Conservation (phyloP, 2,329 filamentous ascomycete genomes). For the Waltergamsia citrina region DNA sequence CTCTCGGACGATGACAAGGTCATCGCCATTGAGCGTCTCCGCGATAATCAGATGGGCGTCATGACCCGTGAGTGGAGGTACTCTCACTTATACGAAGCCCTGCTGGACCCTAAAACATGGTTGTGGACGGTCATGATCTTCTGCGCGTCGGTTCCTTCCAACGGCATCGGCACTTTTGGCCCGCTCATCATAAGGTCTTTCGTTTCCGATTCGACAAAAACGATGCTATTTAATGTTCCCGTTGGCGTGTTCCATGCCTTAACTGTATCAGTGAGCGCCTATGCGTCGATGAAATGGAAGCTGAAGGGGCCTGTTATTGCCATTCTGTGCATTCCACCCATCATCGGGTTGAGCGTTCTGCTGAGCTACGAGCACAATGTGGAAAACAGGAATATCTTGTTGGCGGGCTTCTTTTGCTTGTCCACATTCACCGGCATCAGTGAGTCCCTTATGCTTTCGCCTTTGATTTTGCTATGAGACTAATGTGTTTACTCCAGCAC, state of each 20-base stretch:
- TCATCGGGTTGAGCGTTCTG: constrained; percentile 45
- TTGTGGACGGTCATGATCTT: constrained; percentile 46
- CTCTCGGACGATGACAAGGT: constrained; percentile 40
- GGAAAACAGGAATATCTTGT: constrained; percentile 35
- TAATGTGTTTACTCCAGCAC: constrained; percentile 24
- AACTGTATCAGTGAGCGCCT: constrained; percentile 32
- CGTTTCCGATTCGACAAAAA: constrained; percentile 44
- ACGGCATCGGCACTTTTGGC: constrained; percentile 49
- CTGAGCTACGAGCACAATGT: constrained; percentile 35
- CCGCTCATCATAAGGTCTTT: constrained; percentile 51
- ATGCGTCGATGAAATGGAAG: constrained; percentile 35
- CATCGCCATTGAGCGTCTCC: constrained; percentile 43
- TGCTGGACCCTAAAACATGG: constrained; percentile 51
- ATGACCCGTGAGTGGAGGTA: constrained; percentile 41
- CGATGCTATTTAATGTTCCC: constrained; percentile 52
- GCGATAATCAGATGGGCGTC: constrained; percentile 45
- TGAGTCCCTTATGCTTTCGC: too few species aligned
- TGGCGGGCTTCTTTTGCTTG: constrained; percentile 48
- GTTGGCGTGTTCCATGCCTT: constrained; percentile 46
- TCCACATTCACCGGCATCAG: constrained; percentile 42
- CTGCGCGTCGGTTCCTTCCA: constrained; percentile 46
- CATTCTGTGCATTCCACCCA: constrained; percentile 45
- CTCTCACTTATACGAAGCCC: constrained; percentile 41
- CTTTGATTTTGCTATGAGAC: constrained; percentile 33
- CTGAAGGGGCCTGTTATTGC: constrained; percentile 47